These are phyloP conservation scores for Thermomucor indicae-seudaticae DNA, from an alignment of 371 early-diverging fungal species.

Conservation along the genomic window DNA sequence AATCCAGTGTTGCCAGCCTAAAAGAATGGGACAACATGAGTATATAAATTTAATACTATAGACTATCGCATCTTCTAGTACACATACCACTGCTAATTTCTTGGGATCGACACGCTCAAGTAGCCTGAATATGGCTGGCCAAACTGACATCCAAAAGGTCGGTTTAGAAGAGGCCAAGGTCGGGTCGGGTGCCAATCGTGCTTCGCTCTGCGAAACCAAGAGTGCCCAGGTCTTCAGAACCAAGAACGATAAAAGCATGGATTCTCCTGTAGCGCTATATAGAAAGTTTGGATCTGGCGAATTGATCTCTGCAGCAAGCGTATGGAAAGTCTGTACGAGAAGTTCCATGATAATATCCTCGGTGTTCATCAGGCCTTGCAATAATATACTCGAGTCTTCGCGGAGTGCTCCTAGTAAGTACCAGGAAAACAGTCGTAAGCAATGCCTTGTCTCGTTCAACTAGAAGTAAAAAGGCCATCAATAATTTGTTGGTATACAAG, in stretches of 20 bases:
- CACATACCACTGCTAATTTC: conserved; percentile 26
- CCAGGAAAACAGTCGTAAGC: conserved; percentile 48
- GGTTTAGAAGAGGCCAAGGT: conserved; percentile 4
- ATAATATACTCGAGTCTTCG: conserved; percentile 10
- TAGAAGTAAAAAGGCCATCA: conserved; percentile 2
- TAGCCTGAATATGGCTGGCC: conserved; percentile 34
- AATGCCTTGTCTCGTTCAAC: conserved; percentile 39
- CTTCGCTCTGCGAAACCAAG: conserved; percentile 15
- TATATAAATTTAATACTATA: background rate
- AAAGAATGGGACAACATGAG: too few species aligned
- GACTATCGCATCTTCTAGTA: background rate
- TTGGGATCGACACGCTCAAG: conserved; percentile 24
- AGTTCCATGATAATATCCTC: conserved; percentile 37
- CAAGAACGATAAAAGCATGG: conserved; percentile 32
- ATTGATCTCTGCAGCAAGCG: conserved; percentile 35
- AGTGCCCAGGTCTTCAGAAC: conserved; percentile 37
- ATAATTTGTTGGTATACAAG: background rate
- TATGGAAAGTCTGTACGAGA: conserved; percentile 34
- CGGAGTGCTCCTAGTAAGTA: conserved; percentile 31
- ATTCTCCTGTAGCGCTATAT: conserved; percentile 39
- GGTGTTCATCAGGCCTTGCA: conserved; percentile 24
- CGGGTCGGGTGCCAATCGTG: background rate
- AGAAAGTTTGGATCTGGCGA: conserved; percentile 35
- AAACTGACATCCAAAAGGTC: conserved; percentile 36
- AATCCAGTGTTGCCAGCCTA: conserved; percentile 34